phyloP scores from a whole-genome alignment of 2,329 filamentous ascomycete genomes.

The Didymella pinodella region DNA sequence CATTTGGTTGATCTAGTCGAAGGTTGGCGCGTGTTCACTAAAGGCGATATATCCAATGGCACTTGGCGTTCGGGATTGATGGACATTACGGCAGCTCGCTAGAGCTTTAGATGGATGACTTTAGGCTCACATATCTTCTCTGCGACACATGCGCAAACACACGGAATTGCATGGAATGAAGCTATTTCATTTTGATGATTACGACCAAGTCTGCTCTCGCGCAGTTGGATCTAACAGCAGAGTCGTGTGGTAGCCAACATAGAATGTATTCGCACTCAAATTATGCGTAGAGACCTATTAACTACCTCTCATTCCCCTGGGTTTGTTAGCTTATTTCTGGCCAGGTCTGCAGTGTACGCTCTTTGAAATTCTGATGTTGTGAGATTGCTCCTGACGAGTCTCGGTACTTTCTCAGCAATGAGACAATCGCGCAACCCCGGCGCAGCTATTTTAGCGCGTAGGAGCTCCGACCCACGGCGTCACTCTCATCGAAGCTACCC shows the following conservation, averaged over 20 bases:
- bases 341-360: too few relatives aligned
- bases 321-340: too few relatives aligned
- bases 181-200: background rate
- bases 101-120: conserved; percentile 5
- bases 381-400: background rate
- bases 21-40: background rate
- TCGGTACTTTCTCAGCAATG: background rate
- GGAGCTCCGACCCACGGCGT: conserved; percentile 21
- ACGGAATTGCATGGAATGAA: background rate
- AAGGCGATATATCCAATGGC: conserved; percentile 15
- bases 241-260: background rate
- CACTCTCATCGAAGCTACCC: conserved; percentile 12
- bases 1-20: background rate
- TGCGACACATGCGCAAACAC: background rate
- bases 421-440: conserved; percentile 16
- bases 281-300: too few relatives aligned
- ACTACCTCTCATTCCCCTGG: too few relatives aligned
- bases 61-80: conserved; percentile 20
- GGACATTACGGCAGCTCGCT: conserved; percentile 11
- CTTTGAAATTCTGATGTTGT: background rate
- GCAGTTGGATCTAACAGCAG: background rate
- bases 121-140: conserved; percentile 1
- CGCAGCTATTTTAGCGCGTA: conserved; percentile 14
- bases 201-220: background rate
- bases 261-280: too few relatives aligned